phyloP scores from a whole-genome alignment of 805 yeast species.

The Nakazawaea populi region DNA sequence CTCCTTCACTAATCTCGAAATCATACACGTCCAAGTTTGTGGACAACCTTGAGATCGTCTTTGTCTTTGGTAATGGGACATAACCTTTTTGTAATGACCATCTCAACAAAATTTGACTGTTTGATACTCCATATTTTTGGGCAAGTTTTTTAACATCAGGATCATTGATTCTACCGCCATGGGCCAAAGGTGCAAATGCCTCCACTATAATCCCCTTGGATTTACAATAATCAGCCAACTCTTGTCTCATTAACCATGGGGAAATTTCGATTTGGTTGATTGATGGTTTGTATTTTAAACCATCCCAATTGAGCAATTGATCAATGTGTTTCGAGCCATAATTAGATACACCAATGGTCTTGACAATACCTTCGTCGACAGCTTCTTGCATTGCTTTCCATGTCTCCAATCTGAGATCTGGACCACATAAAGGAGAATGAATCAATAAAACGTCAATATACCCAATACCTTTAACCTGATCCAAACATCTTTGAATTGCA shows the following conservation, averaged over 20 bases:
- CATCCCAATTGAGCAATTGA: constrained; percentile 54
- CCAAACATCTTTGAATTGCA: constrained; percentile 54
- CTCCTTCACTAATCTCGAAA: constrained; percentile 38
- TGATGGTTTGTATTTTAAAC: constrained; percentile 51
- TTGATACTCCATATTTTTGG: constrained; percentile 38
- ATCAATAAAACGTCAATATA: constrained; percentile 71
- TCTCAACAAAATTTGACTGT: constrained; percentile 60
- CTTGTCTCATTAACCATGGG: constrained; percentile 72
- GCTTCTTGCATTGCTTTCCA: constrained; percentile 75
- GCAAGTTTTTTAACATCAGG: constrained; percentile 46
- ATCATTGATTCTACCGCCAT: constrained; percentile 53
- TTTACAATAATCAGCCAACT: constrained; percentile 56
- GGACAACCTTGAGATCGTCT: constrained; percentile 42
- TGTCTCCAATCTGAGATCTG: constrained; percentile 47
- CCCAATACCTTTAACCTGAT: constrained; percentile 44
- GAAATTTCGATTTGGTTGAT: constrained; percentile 81
- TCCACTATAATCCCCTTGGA: constrained; percentile 53
- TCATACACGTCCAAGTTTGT: constrained; percentile 50
- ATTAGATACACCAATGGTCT: constrained; percentile 75
- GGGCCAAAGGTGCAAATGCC: constrained; percentile 73
- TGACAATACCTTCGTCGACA: constrained; percentile 50
- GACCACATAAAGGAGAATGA: constrained; percentile 54
- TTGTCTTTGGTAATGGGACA: constrained; percentile 66
- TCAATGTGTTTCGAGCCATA: constrained; percentile 55
- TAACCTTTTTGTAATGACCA: constrained; percentile 74